A percentile compares a stretch with the other conserved stretches of the same genome.
Conservation (phyloP, 148 eudicot species). For the Cornus suecica region DNA sequence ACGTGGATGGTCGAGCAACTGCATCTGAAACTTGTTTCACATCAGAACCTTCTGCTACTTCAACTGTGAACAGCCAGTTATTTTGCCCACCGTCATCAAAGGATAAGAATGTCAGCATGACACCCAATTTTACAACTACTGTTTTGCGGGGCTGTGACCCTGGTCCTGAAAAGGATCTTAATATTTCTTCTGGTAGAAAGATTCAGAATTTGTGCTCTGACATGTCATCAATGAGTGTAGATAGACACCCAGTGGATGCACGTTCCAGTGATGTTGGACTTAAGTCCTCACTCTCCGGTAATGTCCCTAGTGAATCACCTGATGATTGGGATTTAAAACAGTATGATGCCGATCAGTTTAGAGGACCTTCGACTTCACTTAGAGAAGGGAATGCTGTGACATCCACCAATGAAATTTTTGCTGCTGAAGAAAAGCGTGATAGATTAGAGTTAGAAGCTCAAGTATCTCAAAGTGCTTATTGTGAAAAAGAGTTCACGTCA, state of each 20-base stretch:
- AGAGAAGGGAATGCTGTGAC: constrained; percentile 24
- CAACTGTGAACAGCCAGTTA: constrained; percentile 25
- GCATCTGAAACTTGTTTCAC: constrained; percentile 26
- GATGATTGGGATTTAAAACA: constrained; percentile 23
- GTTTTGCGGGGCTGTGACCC: constrained; percentile 24
- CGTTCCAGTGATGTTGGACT: constrained; percentile 22
- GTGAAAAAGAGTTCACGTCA: constrained; percentile 44
- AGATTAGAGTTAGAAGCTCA: constrained; percentile 28
- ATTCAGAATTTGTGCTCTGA: constrained; percentile 34
- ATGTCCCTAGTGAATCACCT: constrained; percentile 16
- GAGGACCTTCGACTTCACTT: constrained; percentile 30
- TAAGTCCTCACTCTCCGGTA: constrained; percentile 33
- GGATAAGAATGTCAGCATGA: constrained; percentile 16
- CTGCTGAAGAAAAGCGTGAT: constrained; percentile 26
- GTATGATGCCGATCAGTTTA: constrained; percentile 28
- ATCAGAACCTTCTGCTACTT: constrained; percentile 20
- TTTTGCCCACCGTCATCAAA: constrained; percentile 19
- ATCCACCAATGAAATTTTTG: constrained; percentile 20
- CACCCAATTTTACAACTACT: constrained; percentile 15
- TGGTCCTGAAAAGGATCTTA: constrained; percentile 23
- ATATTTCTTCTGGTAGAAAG: constrained; percentile 27
- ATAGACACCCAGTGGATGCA: constrained; percentile 25
- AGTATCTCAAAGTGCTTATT: constrained; percentile 29
- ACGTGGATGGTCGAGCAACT: constrained; percentile 22
- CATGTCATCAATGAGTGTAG: constrained; percentile 34